Evolutionary conservation across 1,139 yeast genomes (phyloP).

Genomic region (Pichia sp.): DNA sequence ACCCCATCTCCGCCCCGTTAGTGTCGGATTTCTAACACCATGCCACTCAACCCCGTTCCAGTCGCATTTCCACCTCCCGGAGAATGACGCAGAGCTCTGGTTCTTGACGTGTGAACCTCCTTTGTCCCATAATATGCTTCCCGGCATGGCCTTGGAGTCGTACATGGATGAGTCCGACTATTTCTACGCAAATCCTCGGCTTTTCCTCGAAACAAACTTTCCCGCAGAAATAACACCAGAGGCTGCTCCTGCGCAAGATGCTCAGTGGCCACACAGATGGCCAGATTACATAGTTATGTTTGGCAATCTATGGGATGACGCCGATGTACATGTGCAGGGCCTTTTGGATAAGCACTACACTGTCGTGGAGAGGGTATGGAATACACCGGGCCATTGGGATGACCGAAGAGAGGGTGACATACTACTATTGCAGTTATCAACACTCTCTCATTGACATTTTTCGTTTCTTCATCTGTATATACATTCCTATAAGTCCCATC

Average conservation of each 20-base stretch:
- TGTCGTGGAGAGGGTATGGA: slow-evolving; percentile 12
- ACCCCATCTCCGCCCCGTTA: slow-evolving; percentile 20
- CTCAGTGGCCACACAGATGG: slow-evolving; percentile 47
- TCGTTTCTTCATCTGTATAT: background rate
- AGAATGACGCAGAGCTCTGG: slow-evolving; percentile 51
- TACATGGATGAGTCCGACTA: slow-evolving; percentile 86
- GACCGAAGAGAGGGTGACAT: slow-evolving; percentile 73
- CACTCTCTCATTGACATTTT: background rate
- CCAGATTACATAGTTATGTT: slow-evolving; percentile 72
- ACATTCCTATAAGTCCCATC: slow-evolving; percentile 19
- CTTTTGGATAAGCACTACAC: background rate
- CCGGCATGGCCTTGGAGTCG: slow-evolving; percentile 26
- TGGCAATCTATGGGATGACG: slow-evolving; percentile 33
- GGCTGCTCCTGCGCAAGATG: background rate
- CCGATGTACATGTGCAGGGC: background rate
- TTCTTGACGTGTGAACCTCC: slow-evolving; percentile 94
- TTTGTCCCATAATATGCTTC: slow-evolving; percentile 31
- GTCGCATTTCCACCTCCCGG: slow-evolving; percentile 64
- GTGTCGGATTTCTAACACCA: slow-evolving; percentile 82
- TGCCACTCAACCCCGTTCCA: slow-evolving; percentile 99
- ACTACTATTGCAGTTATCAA: slow-evolving; percentile 28
- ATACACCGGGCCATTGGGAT: slow-evolving; percentile 65
- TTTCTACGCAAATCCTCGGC: slow-evolving; percentile 63
- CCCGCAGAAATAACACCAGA: slow-evolving; percentile 20
- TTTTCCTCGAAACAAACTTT: slow-evolving; percentile 46